phyloP scores from a whole-genome alignment of 2,329 filamentous ascomycete species.

The Alternaria brassicicola region DNA sequence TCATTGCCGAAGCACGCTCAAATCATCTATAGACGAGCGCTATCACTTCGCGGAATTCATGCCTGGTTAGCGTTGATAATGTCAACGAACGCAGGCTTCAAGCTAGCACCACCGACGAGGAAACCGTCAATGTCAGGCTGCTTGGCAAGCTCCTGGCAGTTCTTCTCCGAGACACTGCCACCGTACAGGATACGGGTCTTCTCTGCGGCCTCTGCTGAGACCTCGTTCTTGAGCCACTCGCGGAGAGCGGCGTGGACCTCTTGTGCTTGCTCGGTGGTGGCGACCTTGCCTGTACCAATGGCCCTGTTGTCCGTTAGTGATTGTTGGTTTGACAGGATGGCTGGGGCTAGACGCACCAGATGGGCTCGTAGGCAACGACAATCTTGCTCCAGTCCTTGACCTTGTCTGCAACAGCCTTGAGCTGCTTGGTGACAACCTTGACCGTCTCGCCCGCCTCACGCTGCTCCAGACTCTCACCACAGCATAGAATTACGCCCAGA shows the following conservation, averaged over 20 bases:
- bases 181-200: conserved; percentile 95
- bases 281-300: conserved; percentile 75
- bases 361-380: conserved; percentile 97
- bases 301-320: conserved; percentile 55
- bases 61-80: conserved; percentile 67
- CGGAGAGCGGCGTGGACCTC: conserved; percentile 76
- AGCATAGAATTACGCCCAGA: conserved; percentile 92
- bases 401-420: conserved; percentile 80
- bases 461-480: conserved; percentile 93
- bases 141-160: conserved; percentile 90
- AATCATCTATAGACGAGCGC: conserved; percentile 45
- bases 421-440: conserved; percentile 82
- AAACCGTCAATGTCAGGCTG: conserved; percentile 97
- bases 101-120: conserved; percentile 91
- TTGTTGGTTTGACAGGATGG: background rate
- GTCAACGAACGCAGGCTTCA: conserved; percentile 90
- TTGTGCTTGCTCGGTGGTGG: conserved; percentile 51
- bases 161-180: conserved; percentile 97
- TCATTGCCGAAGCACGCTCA: conserved; percentile 1
- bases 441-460: conserved; percentile 86
- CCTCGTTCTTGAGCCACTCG: conserved; percentile 76
- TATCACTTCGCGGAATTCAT: conserved; percentile 45
- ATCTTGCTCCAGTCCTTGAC: conserved; percentile 89
- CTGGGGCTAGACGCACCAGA: conserved; percentile 69
- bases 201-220: conserved; percentile 79